These are phyloP conservation scores for Breynia disticha DNA, from an alignment of 441 rosid genomes.

Conservation along the genomic window DNA sequence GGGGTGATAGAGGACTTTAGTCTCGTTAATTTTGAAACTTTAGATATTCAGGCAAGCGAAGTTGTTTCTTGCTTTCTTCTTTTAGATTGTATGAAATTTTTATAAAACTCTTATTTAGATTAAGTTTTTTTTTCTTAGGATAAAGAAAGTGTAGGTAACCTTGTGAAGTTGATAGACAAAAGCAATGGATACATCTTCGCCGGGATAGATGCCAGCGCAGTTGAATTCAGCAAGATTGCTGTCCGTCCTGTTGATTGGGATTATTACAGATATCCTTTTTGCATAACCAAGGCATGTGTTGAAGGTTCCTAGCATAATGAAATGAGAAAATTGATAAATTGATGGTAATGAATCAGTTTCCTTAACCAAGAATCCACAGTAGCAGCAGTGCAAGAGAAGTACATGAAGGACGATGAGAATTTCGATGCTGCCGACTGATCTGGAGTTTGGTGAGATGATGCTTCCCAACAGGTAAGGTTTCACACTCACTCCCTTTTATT, in stretches of 20 bases:
- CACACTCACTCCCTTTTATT: neutral
- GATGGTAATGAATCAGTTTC: slow-evolving; percentile 3
- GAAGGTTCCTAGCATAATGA: neutral
- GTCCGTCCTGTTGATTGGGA: slow-evolving; percentile 78
- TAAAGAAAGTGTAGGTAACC: slow-evolving; percentile 73
- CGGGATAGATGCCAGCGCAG: slow-evolving; percentile 67
- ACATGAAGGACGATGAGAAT: slow-evolving; percentile 53
- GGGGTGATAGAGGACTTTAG: slow-evolving; percentile 61
- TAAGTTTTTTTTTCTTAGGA: slow-evolving; percentile 39
- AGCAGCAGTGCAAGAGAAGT: slow-evolving; percentile 88
- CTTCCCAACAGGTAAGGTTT: neutral
- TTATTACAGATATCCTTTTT: slow-evolving; percentile 81
- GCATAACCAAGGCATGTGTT: neutral
- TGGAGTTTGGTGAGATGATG: slow-evolving; percentile 7
- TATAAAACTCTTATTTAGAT: slow-evolving; percentile 4
- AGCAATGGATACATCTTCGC: slow-evolving; percentile 84
- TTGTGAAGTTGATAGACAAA: slow-evolving; percentile 78
- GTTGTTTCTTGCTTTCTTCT: slow-evolving; percentile 6
- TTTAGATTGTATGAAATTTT: slow-evolving; percentile 4
- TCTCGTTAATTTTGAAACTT: slow-evolving; percentile 74
- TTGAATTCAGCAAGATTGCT: slow-evolving; percentile 92
- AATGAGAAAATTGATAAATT: too few species aligned
- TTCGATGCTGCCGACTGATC: slow-evolving; percentile 11
- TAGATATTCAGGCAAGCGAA: slow-evolving; percentile 70
- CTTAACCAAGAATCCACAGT: slow-evolving; percentile 54